Base-by-base conservation (phyloP, 176 grass and related monocot genomes). In the Oryza punctata region DNA sequence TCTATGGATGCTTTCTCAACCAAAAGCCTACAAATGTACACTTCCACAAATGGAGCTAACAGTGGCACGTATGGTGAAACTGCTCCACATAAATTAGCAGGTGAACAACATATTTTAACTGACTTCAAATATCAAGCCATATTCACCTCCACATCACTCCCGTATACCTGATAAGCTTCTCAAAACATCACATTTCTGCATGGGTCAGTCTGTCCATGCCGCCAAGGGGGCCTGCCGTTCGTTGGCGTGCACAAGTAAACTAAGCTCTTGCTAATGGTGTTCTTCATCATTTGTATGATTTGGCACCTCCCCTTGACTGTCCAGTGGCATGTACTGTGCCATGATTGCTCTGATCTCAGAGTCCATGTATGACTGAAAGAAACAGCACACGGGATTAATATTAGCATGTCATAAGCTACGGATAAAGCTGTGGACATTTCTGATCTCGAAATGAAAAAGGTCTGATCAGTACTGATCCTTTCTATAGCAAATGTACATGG, bases 341-440 rank as follows among this genome's bases (percentile, higher is more conserved):
- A 92, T 92, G 63, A 92, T 92, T 84, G 87, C 76, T 81, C 91
- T 86, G 72, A 92, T 92, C 76, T 92, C 91, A 10, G 91, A 92
- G 84, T 92, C 91, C 91, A 92, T 92, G 71, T 89, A 92, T 81
- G 90, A 89, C 90, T 92, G 84, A 70, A 84, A 86, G 12, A 80
- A 89, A 61, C 6, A 65, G 64, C 3, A 65, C 1, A 7, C 0
- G 10, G 13, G 70, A 78, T 82, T 67, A 44, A 28, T 79, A 72
- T 18, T 44, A 25, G 79, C 19, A 5, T 13, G 15, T 41, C 9
- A 33, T 41, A 61, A 69, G 26, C 43, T 70, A 41, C 1, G 40
- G 37, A 1, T 11, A 46, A 79, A 77, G 18, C 2, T 50, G 72
- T 57, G 12, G 32, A 33, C 70, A 38, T 21, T 77, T 29, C 68